Evolutionary conservation across 768 basidiomycete genomes (phyloP), one percentile per base, ranked within the genome.

Genomic region (Hebeloma cylindrosporum): DNA sequence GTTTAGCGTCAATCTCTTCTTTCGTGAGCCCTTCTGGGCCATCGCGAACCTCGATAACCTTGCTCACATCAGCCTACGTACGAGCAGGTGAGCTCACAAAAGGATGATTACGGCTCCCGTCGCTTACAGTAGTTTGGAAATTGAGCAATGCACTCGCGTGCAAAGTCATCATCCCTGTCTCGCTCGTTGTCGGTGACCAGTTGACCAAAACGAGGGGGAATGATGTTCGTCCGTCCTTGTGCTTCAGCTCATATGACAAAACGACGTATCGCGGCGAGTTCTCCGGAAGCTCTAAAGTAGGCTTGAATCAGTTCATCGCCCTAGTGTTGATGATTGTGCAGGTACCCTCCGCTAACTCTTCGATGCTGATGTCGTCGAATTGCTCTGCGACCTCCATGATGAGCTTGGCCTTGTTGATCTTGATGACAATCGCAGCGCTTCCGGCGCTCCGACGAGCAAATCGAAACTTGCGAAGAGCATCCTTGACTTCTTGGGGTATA

Each of bases 181-280:
- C 91, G 55, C 82, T 84, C 6, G 82, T 74, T 3, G 70, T 74
- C 13, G 92, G 93, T 18, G 80, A 78, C 93, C 93, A 96, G 69
- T 94, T 93, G 63, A 96, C 69, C 35, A 95, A 73, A 9, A 90
- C 82, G 8, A 96, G 71, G 2, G 93, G 93, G 54, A 84, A 89
- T 1, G 89, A 93, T 48, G 74, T 88, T 35, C 93, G 74, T 3
- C 92, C 93, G 57, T 95, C 93, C 7, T 61, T 61, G 62, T 94
- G 89, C 40, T 74, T 73, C 26, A 93, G 77, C 58, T 88, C 87
- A 57, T 93, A 85, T 7, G 88, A 92, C 34, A 93, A 73, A 18
- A 94, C 64, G 35, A 95, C 83, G 62, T 88, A 93, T 55, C 93
- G 79, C 4, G 93, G 93, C 6, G 86, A 78, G 59, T 85, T 87